Base-by-base conservation (phyloP, 306 rosid genomes). In the Canavalia gladiata region DNA sequence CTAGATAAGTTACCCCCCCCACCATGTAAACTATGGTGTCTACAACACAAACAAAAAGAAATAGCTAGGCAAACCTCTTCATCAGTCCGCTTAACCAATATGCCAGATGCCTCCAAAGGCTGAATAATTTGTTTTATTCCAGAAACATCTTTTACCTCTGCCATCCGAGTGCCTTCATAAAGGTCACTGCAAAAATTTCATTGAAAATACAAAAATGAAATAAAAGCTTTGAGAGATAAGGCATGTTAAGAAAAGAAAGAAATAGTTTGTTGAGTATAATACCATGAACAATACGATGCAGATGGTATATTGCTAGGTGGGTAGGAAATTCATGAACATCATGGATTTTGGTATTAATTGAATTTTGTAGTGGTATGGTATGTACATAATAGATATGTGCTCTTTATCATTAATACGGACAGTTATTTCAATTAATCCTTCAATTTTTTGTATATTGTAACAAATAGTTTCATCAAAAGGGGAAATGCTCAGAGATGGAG, bases 111-210 rank as follows among this genome's bases (percentile, higher is more conserved):
- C 87, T 87, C 97, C 84, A 95, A 74, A 65, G 98, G 99, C 77
- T 65, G 90, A 66, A 93, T 76, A 76, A 96, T 75, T 87, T 90
- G 89, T 83, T 89, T 91, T 70, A 96, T 89, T 85, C 91, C 94
- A 59, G 81, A 62, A 81, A 96, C 46, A 86, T 96, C 99, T 13
- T 89, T 62, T 41, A 57, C 85, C 76, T 69, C 85, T 71, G 99
- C 99, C 89, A 73, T 85, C 76, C 99, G 96, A 34, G 99, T 96
- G 78, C 98, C 99, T 90, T 96, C 99, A 9, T 96, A 96, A 51
- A 90, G 94, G 71, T 96, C 99, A 75, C 99, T 95, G 64, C 76
- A 80, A 79, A 28, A 76, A 81, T 75, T 64, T 55, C 57, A 80
- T 79, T 64, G 62, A 55, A 66, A 11, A 67, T 89, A 43, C 82